These are phyloP conservation scores for Dendrobium chrysotoxum DNA, from an alignment of 106 monocot species.

Conservation along the genomic window DNA sequence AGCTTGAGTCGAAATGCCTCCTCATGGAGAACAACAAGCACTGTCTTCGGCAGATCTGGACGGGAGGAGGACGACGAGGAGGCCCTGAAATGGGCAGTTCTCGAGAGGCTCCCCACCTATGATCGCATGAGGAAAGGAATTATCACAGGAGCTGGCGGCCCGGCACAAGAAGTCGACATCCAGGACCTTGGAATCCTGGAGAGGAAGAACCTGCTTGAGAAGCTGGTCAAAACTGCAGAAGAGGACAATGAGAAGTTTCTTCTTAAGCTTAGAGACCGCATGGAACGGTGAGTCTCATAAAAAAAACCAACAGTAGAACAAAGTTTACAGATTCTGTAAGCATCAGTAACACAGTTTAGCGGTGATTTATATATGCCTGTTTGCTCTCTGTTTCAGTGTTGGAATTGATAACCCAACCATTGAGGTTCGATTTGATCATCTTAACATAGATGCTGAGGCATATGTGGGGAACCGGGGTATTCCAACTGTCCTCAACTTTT, in stretches of 20 bases:
- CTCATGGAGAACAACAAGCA: constrained; percentile 5
- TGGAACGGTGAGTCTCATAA: constrained; percentile 22
- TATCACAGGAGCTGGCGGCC: constrained; percentile 8
- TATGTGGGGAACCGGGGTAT: constrained; percentile 35
- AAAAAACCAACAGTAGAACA: neutral
- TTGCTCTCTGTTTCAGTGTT: constrained; percentile 21
- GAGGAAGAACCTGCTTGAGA: constrained; percentile 35
- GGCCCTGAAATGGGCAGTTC: constrained; percentile 44
- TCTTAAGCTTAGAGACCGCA: constrained; percentile 31
- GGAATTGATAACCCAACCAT: constrained; percentile 57
- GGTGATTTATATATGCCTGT: neutral
- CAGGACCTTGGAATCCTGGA: constrained; percentile 20
- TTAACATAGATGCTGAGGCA: constrained; percentile 34
- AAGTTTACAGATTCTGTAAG: neutral
- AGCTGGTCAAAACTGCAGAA: constrained; percentile 30
- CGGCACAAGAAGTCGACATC: constrained; percentile 15
- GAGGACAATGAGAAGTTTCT: constrained; percentile 55
- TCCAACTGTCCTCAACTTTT: constrained; percentile 41
- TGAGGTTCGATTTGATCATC: constrained; percentile 46
- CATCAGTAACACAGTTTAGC: neutral
- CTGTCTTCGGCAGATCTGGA: constrained; percentile 34
- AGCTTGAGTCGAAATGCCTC: constrained; percentile 7
- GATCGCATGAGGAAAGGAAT: constrained; percentile 34
- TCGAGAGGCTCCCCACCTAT: constrained; percentile 53
- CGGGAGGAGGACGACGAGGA: constrained; percentile 41